Evolutionary conservation across 2,329 filamentous ascomycete genomes (phyloP), one percentile per base, ranked within the genome.

Genomic region (Fusarium coffeatum): DNA sequence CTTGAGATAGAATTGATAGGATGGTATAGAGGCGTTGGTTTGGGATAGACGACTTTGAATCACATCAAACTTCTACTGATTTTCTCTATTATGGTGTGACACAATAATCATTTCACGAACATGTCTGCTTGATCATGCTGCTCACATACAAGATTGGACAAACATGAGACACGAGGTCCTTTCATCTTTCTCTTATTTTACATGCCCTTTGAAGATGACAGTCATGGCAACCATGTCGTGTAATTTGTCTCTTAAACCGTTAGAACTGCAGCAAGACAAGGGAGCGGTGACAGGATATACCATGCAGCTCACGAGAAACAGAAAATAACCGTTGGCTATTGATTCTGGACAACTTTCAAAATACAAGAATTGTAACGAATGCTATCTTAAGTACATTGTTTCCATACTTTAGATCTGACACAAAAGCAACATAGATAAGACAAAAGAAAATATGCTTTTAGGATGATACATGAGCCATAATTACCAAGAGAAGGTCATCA

Each of bases 401-500:
- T 58, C 64, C 58, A 56, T 50, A 41, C 40, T 55, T 8, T 13
- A 55, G 37, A 41, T 12, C 25, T 20, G n/a, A 53, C 47, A 30
- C 25, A 32, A 62, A 30, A 27, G 47, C 16, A 51, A 51, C 20
- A 20, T 6, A 48, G 63, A 45, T 23, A 15, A 34, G n/a, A 45
- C 15, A 47, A 46, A 59, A 46, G 58, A 20, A 32, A 9, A 61
- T 22, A 59, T 47, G 42, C 49, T 51, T 69, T 55, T 62, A 37
- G 40, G 58, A 13, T n/a, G 20, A 34, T 22, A 41, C 32, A 55
- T 47, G 25, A 40, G 37, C 30, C 32, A 46, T 16, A 8, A 40
- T 30, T 77, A 93, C 88, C 90, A 93, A 12, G 90, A 92, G 78
- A 93, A 93, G 0, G 89, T 92, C 90, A 93, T 93, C 73, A 93